A percentile compares a stretch with the other conserved stretches of the same genome.
Conservation (phyloP, 2,329 filamentous ascomycete genomes). For the Pseudogymnoascus sp. region DNA sequence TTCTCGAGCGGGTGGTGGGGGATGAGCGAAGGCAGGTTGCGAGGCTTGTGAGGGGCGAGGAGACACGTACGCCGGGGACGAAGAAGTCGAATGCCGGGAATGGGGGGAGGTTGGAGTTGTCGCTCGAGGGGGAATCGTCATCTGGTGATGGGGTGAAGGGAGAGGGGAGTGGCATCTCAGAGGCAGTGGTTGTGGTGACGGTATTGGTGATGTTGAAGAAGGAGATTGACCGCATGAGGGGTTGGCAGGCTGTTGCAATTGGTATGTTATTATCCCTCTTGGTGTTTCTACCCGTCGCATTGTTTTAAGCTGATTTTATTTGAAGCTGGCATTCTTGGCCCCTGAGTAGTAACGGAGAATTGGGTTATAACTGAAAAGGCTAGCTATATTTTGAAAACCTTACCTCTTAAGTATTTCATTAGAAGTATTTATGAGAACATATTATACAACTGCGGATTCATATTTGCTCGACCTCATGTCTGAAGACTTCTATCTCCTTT, state of each 20-base stretch:
- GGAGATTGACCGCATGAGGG: slow-evolving; percentile 47
- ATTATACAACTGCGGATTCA: too few relatives aligned
- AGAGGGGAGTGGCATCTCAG: slow-evolving; percentile 32
- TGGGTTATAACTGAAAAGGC: neutral
- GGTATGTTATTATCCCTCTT: slow-evolving; percentile 13
- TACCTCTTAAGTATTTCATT: neutral
- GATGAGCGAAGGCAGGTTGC: slow-evolving; percentile 29
- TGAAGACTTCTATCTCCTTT: too few relatives aligned
- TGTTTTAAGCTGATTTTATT: neutral
- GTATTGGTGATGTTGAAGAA: slow-evolving; percentile 56
- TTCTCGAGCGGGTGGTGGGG: slow-evolving; percentile 40
- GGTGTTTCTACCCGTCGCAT: neutral
- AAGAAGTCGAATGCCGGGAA: slow-evolving; percentile 33
- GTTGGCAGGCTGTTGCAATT: slow-evolving; percentile 42
- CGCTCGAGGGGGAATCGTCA: slow-evolving; percentile 30
- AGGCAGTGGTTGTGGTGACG: slow-evolving; percentile 48
- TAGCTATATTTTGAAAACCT: neutral
- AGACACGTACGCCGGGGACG: slow-evolving; percentile 34
- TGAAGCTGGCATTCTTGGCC: neutral
- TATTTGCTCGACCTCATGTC: too few relatives aligned
- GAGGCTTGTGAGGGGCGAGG: slow-evolving; percentile 35
- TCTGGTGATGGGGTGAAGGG: slow-evolving; percentile 27
- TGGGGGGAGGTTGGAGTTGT: slow-evolving; percentile 40
- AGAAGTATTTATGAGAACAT: too few relatives aligned
- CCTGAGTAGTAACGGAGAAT: neutral